Evolutionary conservation across 176 grass and related monocot genomes (phyloP), one percentile per base, ranked within the genome.

Genomic region (Carex cristatella): DNA sequence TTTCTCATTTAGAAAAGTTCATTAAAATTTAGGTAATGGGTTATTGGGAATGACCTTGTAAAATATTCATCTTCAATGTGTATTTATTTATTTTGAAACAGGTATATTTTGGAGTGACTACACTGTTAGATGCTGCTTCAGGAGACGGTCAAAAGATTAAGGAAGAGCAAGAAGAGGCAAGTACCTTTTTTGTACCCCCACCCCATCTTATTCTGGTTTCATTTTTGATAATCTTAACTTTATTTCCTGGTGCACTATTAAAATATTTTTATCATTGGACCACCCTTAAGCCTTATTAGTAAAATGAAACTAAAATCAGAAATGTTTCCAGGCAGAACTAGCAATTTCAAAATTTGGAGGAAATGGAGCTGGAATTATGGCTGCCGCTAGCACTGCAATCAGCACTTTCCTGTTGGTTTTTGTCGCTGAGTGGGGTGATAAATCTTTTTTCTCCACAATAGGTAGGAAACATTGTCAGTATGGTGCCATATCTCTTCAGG

Each of bases 381-480:
- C 93, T 89, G 87, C 88, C 10, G 96, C 91, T 53, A 93, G 88
- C 79, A 98, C 93, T 65, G 82, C 90, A 62, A 61, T 94, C 63
- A 98, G 93, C 88, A 98, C 96, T 80, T 98, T 98, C 68, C 81
- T 98, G 53, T 89, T 98, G 88, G 93, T 98, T 92, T 98, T 98
- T 91, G 87, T 95, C 7, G 93, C 96, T 13, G 95, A 98, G 91
- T 98, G 96, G 96, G 96, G 96, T 72, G 96, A 98, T 82, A 98
- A 95, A 86, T 98, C 96, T 15, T 98, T 98, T 89, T 98, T 98
- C 81, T 98, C 96, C 59, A 98, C 96, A 54, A 89, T 98, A 84
- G 94, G 94, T 97, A 90, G 18, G 44, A 55, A 61, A 16, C 42
- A 61, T 81, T 61, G 61, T 32, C 42, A 56, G 7, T 61, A 69